Base-by-base conservation (phyloP, 1,284 basidiomycete genomes). In the Leccinum solheimii region DNA sequence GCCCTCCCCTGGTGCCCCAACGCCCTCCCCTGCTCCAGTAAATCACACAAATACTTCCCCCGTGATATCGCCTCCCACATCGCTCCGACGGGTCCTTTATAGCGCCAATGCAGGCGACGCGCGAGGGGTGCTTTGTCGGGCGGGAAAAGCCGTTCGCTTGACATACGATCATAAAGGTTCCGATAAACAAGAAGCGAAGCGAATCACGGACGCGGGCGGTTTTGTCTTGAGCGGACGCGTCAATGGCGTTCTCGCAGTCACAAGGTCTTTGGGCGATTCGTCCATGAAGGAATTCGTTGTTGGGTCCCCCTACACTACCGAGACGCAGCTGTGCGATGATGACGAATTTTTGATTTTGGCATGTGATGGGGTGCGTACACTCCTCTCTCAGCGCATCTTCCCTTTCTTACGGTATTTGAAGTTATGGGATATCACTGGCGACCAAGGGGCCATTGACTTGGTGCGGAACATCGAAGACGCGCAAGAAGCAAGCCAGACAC, bases 261-360 rank as follows among this genome's bases (percentile, higher is more conserved):
- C 97, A 16, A 84, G 97, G 56, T 97, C 95, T 67, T 80, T 99
- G 50, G 97, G 97, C 53, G 97, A 99, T 74, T 92, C 94, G 0
- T 93, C 95, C 7, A 99, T 99, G 97, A 99, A 99, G 77, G 97
- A 99, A 71, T 99, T 97, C 73, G 97, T 99, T 8, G 97, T 99
- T 50, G 97, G 97, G 1, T 86, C 94, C 40, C 97, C 97, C 10
- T 99, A 98, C 76, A 99, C 97, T 14, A 99, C 97, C 16, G 95
- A 98, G 76, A 98, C 97, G 6, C 88, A 90, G 64, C 79, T 99
- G 19, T 90, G 87, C 59, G 88, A 92, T 11, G 90, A 94, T 10
- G 97, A 99, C 75, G 94, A 97, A 73, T 96, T 97, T 77, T 75
- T 99, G 60, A 95, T 99, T 66, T 82, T 99, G 59, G 97, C 97